Conservation (phyloP, 305 asterid genomes). For the Fraxinus sp. region DNA sequence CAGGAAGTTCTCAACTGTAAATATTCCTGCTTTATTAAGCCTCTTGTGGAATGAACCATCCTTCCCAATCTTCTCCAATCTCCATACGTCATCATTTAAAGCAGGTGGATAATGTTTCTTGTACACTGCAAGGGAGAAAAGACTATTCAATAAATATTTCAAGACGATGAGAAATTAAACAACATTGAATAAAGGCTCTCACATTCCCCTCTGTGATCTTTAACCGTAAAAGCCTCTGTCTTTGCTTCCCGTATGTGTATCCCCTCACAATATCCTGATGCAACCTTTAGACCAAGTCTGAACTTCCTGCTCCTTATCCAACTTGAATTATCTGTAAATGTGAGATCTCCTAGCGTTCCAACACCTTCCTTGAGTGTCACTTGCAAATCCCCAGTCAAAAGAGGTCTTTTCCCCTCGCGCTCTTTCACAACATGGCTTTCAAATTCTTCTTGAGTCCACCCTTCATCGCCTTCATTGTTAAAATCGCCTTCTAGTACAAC, state of each 20-base stretch:
- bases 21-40: conserved; percentile 67
- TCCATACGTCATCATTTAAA: conserved; percentile 86
- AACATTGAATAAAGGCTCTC: conserved; percentile 23
- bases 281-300: conserved; percentile 72
- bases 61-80: conserved; percentile 95
- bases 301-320: conserved; percentile 43
- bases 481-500: conserved; percentile 30
- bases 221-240: conserved; percentile 79
- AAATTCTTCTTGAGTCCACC: conserved; percentile 70
- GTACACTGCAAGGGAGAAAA: conserved; percentile 19
- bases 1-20: conserved; percentile 84
- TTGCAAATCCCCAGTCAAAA: conserved; percentile 72
- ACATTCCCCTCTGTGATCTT: conserved; percentile 94
- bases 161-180: background rate
- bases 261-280: conserved; percentile 75
- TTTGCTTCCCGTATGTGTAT: conserved; percentile 73
- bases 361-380: conserved; percentile 81
- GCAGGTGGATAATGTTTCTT: conserved; percentile 81
- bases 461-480: conserved; percentile 63
- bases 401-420: conserved; percentile 82
- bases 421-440: conserved; percentile 77
- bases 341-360: conserved; percentile 77
- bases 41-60: conserved; percentile 97
- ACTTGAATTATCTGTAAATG: conserved; percentile 76
- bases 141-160: conserved; percentile 11